Percentiles rank a stretch among this genome's conserved stretches.
Evolutionary conservation across 2,329 filamentous ascomycete species (phyloP).

Genomic region (Fonsecaea erecta): DNA sequence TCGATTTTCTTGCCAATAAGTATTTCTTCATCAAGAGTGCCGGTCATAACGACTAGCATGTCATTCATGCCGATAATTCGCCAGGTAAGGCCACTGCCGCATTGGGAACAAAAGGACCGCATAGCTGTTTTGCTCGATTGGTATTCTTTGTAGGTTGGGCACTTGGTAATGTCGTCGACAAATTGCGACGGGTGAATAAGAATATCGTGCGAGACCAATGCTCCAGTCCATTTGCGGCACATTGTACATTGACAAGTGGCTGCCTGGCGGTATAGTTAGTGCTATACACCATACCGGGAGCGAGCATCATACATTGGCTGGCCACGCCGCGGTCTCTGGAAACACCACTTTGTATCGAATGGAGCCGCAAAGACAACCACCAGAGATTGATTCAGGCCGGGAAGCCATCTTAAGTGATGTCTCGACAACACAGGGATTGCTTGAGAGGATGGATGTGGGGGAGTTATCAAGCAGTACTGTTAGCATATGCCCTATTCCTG

Average conservation of each 20-base stretch:
- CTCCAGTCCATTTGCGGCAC: slow-evolving; percentile 31
- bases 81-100: slow-evolving; percentile 31
- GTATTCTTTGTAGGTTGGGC: slow-evolving; percentile 26
- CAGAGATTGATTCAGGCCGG: slow-evolving; percentile 21
- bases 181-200: slow-evolving; percentile 27
- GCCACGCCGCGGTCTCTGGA: slow-evolving; percentile 21
- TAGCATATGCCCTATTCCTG: not conserved
- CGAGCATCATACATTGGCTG: slow-evolving; percentile 23
- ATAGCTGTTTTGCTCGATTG: slow-evolving; percentile 22
- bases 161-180: slow-evolving; percentile 23
- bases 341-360: slow-evolving; percentile 28
- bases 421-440: not conserved
- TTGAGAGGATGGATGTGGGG: not conserved
- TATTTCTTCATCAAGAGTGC: slow-evolving; percentile 29
- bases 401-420: slow-evolving; percentile 14
- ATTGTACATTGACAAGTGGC: slow-evolving; percentile 29
- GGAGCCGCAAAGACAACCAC: slow-evolving; percentile 31
- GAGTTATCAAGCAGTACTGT: not conserved
- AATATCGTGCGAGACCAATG: slow-evolving; percentile 26
- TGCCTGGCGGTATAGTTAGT: slow-evolving; percentile 9
- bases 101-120: slow-evolving; percentile 29
- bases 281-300: not conserved
- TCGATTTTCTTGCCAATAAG: slow-evolving; percentile 29
- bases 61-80: slow-evolving; percentile 25
- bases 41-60: slow-evolving; percentile 23